Percentiles rank a stretch among this genome's conserved stretches.
These are phyloP conservation scores for Epichloe gansuensis DNA, from an alignment of 2,329 filamentous ascomycete species.

Conservation along the genomic window DNA sequence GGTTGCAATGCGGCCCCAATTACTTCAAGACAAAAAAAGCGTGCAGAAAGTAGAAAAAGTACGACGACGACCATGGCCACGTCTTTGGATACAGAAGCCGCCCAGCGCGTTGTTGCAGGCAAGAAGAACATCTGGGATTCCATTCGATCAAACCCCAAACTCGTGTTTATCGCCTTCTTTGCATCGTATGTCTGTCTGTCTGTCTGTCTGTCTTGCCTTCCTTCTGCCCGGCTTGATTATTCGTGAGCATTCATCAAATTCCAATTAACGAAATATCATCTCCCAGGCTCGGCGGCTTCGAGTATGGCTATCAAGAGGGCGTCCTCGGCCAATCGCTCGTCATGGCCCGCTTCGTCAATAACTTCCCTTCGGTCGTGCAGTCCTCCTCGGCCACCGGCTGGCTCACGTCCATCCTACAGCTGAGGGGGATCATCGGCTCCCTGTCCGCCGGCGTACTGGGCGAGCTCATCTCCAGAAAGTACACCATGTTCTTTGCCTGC, in stretches of 20 bases:
- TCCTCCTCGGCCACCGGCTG: slow-evolving; percentile 35
- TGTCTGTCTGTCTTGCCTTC: too few relatives aligned
- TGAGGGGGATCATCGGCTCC: slow-evolving; percentile 37
- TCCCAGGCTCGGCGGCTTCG: slow-evolving; percentile 34
- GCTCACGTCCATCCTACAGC: slow-evolving; percentile 37
- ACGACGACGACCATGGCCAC: not conserved
- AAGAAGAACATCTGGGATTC: slow-evolving; percentile 5
- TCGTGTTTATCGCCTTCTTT: slow-evolving; percentile 27
- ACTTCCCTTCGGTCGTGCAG: slow-evolving; percentile 34
- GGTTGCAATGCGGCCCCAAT: not conserved
- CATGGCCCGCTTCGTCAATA: slow-evolving; percentile 34
- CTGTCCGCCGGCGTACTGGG: slow-evolving; percentile 33
- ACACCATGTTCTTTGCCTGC: slow-evolving; percentile 3
- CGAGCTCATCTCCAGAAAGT: slow-evolving; percentile 1
- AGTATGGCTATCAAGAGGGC: slow-evolving; percentile 42
- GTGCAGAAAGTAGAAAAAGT: not conserved
- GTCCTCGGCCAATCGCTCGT: slow-evolving; percentile 40
- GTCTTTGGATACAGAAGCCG: slow-evolving; percentile 8
- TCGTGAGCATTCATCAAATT: not conserved
- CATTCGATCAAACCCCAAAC: slow-evolving; percentile 22
- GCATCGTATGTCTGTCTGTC: slow-evolving; percentile 20
- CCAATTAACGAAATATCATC: not conserved
- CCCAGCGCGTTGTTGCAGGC: slow-evolving; percentile 6
- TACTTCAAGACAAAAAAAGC: not conserved
- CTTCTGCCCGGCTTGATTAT: not conserved